Percentiles rank a stretch among this genome's conserved stretches.
phyloP scores from a whole-genome alignment of 148 eudicot genomes.

The Polygonum maritimum region DNA sequence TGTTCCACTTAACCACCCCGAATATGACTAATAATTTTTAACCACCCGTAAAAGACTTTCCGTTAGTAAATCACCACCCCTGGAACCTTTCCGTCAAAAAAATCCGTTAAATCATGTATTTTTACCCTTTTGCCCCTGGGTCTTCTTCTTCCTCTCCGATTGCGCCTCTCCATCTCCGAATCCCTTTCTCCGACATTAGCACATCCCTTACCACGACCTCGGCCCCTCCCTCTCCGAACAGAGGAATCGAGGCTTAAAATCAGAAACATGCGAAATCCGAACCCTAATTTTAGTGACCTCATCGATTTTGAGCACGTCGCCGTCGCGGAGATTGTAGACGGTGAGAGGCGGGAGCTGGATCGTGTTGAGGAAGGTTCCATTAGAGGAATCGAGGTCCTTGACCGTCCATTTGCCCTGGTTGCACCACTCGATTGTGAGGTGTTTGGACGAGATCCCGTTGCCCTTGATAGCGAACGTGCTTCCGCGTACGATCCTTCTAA shows the following conservation, averaged over 20 bases:
- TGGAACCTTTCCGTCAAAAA: too few relatives aligned
- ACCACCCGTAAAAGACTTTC: too few relatives aligned
- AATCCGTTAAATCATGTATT: too few relatives aligned
- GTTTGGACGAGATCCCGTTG: slow-evolving; percentile 68
- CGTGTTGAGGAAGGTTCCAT: slow-evolving; percentile 56
- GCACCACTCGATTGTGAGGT: slow-evolving; percentile 33
- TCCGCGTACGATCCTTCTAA: slow-evolving; percentile 59
- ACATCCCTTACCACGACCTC: slow-evolving; percentile 10
- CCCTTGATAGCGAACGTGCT: slow-evolving; percentile 64
- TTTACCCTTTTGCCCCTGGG: too few relatives aligned
- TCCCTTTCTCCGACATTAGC: slow-evolving; percentile 12
- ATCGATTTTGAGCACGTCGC: slow-evolving; percentile 54
- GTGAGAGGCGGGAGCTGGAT: slow-evolving; percentile 18
- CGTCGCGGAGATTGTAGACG: slow-evolving; percentile 28
- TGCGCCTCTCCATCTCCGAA: too few relatives aligned
- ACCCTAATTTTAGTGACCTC: slow-evolving; percentile 51
- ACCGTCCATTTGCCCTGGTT: slow-evolving; percentile 35
- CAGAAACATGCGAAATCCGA: slow-evolving; percentile 12
- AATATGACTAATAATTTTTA: too few relatives aligned
- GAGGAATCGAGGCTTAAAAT: background rate
- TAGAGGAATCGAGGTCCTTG: slow-evolving; percentile 61
- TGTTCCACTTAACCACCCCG: too few relatives aligned
- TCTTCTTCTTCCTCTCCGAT: too few relatives aligned
- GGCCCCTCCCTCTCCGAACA: slow-evolving; percentile 6
- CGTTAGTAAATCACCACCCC: too few relatives aligned